Evolutionary conservation across 2,329 filamentous ascomycete species (phyloP), one percentile per base, ranked within the genome.

Genomic region (Pseudocercospora crystallina): DNA sequence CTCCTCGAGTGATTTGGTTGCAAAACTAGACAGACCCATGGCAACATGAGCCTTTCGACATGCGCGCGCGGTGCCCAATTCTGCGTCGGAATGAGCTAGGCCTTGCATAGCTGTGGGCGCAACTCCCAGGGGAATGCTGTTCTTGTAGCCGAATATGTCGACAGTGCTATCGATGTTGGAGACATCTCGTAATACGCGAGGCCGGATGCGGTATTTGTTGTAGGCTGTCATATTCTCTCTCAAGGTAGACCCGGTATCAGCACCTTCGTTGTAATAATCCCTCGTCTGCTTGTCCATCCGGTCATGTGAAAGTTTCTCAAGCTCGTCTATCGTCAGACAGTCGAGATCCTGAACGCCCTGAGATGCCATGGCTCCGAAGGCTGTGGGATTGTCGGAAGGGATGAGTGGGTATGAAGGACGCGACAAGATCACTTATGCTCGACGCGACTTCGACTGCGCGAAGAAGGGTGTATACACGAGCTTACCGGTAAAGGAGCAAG

Each of bases 211-310:
- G 47, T 76, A 70, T 20, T 73, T 71, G 49, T 75, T 68, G 62
- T 74, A 83, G 3, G 79, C 79, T 1, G 71, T 70, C 49, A 75
- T 71, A 51, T 83, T 83, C 53, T 82, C 80, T 15, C 53, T 56
- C 5, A 71, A 53, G 3, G 68, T 71, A n/a, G 63, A 65, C 31
- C 67, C 67, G 11, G 61, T 65, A 53, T 70, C 67, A 30, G 68
- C 64, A 39, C 68, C 68, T 54, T 70, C 68, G 47, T 70, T 71
- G 63, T 70, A 70, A 56, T 70, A 71, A 58, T 70, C 68, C 12
- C 68, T 59, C 7, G 68, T 70, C 51, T 69, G 67, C 61, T 70
- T 70, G 60, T 71, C 68, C 68, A 71, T 71, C 32, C 60, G 49
- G 35, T 61, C 52, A 45, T 65, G 61, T n/a, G 72, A 70, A 53